Conservation (phyloP, 2,329 filamentous ascomycete genomes). For the Colletotrichum noveboracense region DNA sequence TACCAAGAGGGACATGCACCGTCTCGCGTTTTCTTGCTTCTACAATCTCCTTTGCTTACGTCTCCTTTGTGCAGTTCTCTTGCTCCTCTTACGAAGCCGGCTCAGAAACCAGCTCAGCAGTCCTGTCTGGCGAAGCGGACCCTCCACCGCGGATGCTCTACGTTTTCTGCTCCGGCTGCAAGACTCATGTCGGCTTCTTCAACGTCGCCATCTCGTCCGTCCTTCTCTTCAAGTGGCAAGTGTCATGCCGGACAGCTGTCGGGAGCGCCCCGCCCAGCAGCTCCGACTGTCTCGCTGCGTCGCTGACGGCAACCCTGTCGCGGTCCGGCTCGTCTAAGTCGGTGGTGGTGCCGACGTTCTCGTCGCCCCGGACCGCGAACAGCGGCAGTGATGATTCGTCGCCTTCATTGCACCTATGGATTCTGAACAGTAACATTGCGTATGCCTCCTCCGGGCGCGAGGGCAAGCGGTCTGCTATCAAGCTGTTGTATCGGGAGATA, state of each 20-base stretch:
- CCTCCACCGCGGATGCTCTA: conserved; percentile 35
- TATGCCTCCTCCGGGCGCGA: conserved; percentile 49
- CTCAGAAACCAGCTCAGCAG: conserved; percentile 32
- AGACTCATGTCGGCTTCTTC: conserved; percentile 51
- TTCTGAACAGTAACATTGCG: conserved; percentile 59
- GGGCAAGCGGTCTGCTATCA: conserved; percentile 47
- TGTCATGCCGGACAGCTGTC: conserved; percentile 42
- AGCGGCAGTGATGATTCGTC: not conserved
- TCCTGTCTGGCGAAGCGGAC: conserved; percentile 24
- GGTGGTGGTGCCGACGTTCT: conserved; percentile 48
- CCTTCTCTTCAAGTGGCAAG: conserved; percentile 63
- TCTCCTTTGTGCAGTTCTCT: conserved; percentile 39
- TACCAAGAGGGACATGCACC: conserved; percentile 51
- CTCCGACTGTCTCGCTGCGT: conserved; percentile 57
- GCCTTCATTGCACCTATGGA: conserved; percentile 52
- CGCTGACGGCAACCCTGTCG: conserved; percentile 57
- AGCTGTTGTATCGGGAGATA: conserved; percentile 57
- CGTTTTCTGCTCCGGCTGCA: conserved; percentile 52
- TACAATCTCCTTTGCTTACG: not conserved
- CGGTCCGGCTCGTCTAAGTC: conserved; percentile 65
- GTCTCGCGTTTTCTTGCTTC: conserved; percentile 24
- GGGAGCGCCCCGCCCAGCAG: conserved; percentile 40
- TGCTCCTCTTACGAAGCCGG: conserved; percentile 33
- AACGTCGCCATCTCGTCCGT: conserved; percentile 49
- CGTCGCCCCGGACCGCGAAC: not conserved